A percentile compares a stretch with the other conserved stretches of the same genome.
These are phyloP conservation scores for Alternaria tenuissima DNA, from an alignment of 2,329 filamentous ascomycete species.

Conservation along the genomic window DNA sequence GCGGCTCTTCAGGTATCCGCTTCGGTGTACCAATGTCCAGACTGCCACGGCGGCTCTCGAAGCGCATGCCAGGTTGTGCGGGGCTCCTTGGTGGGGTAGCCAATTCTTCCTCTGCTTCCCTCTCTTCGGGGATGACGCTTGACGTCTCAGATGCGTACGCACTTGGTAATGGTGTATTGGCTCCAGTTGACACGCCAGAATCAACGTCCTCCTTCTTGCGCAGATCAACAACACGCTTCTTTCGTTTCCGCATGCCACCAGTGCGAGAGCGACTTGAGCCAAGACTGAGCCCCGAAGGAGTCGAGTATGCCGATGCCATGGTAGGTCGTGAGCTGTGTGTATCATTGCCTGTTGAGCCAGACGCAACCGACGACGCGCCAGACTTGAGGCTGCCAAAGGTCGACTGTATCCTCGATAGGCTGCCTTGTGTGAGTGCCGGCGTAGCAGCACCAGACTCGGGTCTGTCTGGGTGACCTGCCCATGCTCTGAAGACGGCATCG, in stretches of 20 bases:
- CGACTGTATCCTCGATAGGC: slow-evolving; percentile 58
- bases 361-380: slow-evolving; percentile 44
- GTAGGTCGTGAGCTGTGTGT: slow-evolving; percentile 71
- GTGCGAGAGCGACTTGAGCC: slow-evolving; percentile 68
- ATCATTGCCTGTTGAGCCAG: slow-evolving; percentile 58
- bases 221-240: slow-evolving; percentile 83
- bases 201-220: slow-evolving; percentile 65
- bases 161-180: slow-evolving; percentile 60
- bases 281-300: slow-evolving; percentile 68
- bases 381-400: slow-evolving; percentile 59
- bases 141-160: slow-evolving; percentile 66
- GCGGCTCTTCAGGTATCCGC: slow-evolving; percentile 26
- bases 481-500: slow-evolving; percentile 90
- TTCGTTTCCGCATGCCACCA: slow-evolving; percentile 76
- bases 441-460: slow-evolving; percentile 62
- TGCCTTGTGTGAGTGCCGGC: slow-evolving; percentile 54
- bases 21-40: slow-evolving; percentile 38
- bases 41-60: slow-evolving; percentile 35
- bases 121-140: slow-evolving; percentile 47
- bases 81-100: slow-evolving; percentile 45
- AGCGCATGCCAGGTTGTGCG: slow-evolving; percentile 27
- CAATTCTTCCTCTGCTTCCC: slow-evolving; percentile 42
- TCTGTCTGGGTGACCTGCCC: slow-evolving; percentile 80
- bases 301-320: slow-evolving; percentile 66
- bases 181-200: slow-evolving; percentile 61